phyloP scores from a whole-genome alignment of 768 basidiomycete species.

The Kwoniella mangroviensis region DNA sequence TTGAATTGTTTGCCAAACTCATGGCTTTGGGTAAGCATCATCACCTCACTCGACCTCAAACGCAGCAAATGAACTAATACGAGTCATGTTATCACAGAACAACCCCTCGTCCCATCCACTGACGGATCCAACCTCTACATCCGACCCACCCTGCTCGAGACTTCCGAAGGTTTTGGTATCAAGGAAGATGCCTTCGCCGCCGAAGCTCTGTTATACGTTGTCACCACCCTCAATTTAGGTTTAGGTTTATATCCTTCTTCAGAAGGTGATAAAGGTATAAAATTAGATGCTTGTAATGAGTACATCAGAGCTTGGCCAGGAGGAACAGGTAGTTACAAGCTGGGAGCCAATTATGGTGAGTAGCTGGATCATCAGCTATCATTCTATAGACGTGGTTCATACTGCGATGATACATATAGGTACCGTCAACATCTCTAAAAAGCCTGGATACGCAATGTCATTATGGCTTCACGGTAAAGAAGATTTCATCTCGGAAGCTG shows the following conservation, averaged over 20 bases:
- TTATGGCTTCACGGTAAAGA: slow-evolving; percentile 50
- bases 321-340: slow-evolving; percentile 87
- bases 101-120: slow-evolving; percentile 41
- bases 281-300: slow-evolving; percentile 80
- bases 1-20: slow-evolving; percentile 47
- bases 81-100: slow-evolving; percentile 26
- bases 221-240: slow-evolving; percentile 46
- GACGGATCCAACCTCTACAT: slow-evolving; percentile 52
- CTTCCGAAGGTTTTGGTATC: slow-evolving; percentile 50
- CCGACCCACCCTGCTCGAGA: slow-evolving; percentile 50
- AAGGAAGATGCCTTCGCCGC: slow-evolving; percentile 49
- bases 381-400: background rate
- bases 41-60: background rate
- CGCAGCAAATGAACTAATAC: background rate
- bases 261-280: slow-evolving; percentile 68
- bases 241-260: slow-evolving; percentile 40
- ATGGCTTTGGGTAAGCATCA: slow-evolving; percentile 44
- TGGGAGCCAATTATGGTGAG: slow-evolving; percentile 62
- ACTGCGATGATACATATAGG: slow-evolving; percentile 19
- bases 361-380: slow-evolving; percentile 2
- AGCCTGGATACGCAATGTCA: slow-evolving; percentile 49
- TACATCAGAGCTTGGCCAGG: slow-evolving; percentile 85
- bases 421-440: slow-evolving; percentile 49
- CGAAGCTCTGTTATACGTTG: slow-evolving; percentile 48
- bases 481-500: slow-evolving; percentile 52